These are phyloP conservation scores for Aspergillus carbonarius DNA, from an alignment of 2,329 filamentous ascomycete species.

Conservation along the genomic window DNA sequence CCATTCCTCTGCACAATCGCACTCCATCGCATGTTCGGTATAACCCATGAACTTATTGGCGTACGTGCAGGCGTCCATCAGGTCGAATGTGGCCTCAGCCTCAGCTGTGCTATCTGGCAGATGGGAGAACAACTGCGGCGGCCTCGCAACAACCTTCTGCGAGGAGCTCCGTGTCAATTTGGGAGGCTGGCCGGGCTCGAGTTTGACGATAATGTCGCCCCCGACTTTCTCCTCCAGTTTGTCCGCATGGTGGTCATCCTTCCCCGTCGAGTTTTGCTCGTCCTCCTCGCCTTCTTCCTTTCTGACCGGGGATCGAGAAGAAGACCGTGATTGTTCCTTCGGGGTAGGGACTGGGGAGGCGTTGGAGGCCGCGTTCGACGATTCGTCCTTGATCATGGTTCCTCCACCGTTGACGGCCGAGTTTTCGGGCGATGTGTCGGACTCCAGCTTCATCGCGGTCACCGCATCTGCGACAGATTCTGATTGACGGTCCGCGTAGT, in stretches of 20 bases:
- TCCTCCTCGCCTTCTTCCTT: conserved; percentile 31
- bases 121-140: conserved; percentile 68
- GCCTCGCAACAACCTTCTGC: conserved; percentile 64
- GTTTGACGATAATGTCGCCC: conserved; percentile 62
- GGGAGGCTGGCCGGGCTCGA: conserved; percentile 64
- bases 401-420: conserved; percentile 26
- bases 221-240: conserved; percentile 54
- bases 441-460: conserved; percentile 37
- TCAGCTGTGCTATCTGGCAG: conserved; percentile 76
- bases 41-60: conserved; percentile 87
- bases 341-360: conserved; percentile 16
- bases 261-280: conserved; percentile 23
- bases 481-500: conserved; percentile 40
- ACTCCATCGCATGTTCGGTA: conserved; percentile 91
- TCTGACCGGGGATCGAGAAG: conserved; percentile 29
- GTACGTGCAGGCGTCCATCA: conserved; percentile 84
- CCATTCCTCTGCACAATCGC: conserved; percentile 93
- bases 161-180: conserved; percentile 73
- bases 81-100: conserved; percentile 72
- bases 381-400: conserved; percentile 22
- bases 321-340: conserved; percentile 18
- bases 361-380: conserved; percentile 14
- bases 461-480: conserved; percentile 36
- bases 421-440: conserved; percentile 25
- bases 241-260: conserved; percentile 22